Evolutionary conservation across 768 basidiomycete genomes (phyloP).

Genomic region (Phylloporus scabripes): DNA sequence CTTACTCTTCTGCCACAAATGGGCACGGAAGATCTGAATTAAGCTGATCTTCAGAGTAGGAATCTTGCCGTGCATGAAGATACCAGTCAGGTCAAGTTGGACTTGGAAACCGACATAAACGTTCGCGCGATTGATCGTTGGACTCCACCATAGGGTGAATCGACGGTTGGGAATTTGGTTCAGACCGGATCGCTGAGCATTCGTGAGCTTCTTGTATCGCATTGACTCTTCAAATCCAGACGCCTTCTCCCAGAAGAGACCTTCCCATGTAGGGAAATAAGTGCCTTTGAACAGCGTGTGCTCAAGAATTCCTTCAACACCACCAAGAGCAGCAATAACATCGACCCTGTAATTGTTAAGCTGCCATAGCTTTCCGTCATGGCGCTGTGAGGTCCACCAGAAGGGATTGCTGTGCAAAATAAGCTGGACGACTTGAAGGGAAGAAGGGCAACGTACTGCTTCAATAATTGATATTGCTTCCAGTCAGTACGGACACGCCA

Average conservation of each 20-base stretch:
- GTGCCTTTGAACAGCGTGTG: constrained; percentile 98
- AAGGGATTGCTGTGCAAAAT: constrained; percentile 75
- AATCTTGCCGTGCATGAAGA: constrained; percentile 98
- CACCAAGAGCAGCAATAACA: constrained; percentile 95
- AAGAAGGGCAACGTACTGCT: constrained; percentile 54
- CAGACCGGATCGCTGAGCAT: constrained; percentile 96
- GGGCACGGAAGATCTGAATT: constrained; percentile 99
- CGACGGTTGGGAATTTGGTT: constrained; percentile 98
- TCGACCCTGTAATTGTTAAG: constrained; percentile 98
- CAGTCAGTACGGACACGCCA: constrained; percentile 98
- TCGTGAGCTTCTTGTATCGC: constrained; percentile 95
- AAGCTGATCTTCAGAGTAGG: constrained; percentile 97
- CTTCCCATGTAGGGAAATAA: constrained; percentile 97
- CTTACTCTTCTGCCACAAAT: constrained; percentile 99
- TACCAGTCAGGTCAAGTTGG: constrained; percentile 94
- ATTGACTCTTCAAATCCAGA: constrained; percentile 96
- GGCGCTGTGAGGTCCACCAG: constrained; percentile 99
- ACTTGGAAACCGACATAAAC: constrained; percentile 99
- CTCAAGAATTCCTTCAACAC: constrained; percentile 94
- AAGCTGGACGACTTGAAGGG: constrained; percentile 2
- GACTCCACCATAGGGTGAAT: constrained; percentile 99
- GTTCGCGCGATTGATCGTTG: constrained; percentile 98
- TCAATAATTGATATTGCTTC: constrained; percentile 94
- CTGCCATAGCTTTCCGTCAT: constrained; percentile 95
- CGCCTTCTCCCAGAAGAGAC: constrained; percentile 98